phyloP scores from a whole-genome alignment of 2,329 filamentous ascomycete genomes.

The Penicillium sp. region DNA sequence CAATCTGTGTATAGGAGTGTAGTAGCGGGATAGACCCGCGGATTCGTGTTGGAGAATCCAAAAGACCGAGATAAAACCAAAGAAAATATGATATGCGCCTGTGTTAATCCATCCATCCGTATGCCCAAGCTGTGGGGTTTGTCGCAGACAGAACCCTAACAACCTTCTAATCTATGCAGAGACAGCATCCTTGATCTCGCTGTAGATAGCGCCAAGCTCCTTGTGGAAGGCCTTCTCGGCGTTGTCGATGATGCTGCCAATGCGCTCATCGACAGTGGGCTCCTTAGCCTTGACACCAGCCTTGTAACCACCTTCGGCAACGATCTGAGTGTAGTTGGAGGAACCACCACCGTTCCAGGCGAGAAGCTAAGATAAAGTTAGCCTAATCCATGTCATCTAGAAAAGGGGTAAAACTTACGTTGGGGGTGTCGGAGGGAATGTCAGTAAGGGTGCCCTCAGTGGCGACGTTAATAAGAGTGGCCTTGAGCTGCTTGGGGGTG shows the following conservation, averaged over 20 bases:
- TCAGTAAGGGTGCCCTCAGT: conserved; percentile 76
- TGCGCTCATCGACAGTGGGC: conserved; percentile 34
- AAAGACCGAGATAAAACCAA: conserved; percentile 21
- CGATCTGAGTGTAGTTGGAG: conserved; percentile 83
- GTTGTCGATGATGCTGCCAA: conserved; percentile 47
- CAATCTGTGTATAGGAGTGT: conserved; percentile 22
- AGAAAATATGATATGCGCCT: conserved; percentile 30
- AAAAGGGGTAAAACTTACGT: conserved; percentile 53
- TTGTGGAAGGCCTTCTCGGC: conserved; percentile 47
- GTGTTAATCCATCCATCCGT: conserved; percentile 30
- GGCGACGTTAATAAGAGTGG: conserved; percentile 77
- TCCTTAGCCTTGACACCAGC: conserved; percentile 35
- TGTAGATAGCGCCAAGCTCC: conserved; percentile 51
- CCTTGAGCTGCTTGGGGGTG: conserved; percentile 92
- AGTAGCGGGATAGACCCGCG: conserved; percentile 22
- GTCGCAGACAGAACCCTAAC: conserved; percentile 24
- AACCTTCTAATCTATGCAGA: conserved; percentile 45
- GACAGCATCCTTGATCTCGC: conserved; percentile 44
- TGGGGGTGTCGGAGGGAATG: conserved; percentile 81
- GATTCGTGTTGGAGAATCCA: conserved; percentile 15
- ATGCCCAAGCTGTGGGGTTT: conserved; percentile 20
- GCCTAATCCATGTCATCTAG: conserved; percentile 3
- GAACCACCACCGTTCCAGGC: conserved; percentile 98
- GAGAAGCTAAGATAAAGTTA: conserved; percentile 60
- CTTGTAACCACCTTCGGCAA: conserved; percentile 71